Evolutionary conservation across 306 rosid genomes (phyloP).

Genomic region (Inga oerstediana): DNA sequence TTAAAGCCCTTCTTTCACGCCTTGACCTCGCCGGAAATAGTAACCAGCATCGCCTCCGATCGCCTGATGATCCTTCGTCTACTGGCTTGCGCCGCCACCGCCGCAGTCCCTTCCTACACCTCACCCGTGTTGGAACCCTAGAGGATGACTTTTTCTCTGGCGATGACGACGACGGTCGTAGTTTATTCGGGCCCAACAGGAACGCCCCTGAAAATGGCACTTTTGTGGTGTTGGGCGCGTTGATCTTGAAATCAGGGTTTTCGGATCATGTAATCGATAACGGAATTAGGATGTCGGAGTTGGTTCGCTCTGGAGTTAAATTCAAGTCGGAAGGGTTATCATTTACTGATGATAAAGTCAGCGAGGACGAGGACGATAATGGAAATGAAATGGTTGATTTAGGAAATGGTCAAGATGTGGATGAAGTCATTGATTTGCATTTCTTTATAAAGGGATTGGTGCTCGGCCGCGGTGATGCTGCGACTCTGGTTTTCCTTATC

Average conservation of each 20-base stretch:
- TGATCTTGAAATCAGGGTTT: conserved; percentile 52
- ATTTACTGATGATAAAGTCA: conserved; percentile 27
- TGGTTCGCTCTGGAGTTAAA: conserved; percentile 64
- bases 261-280: conserved; percentile 67
- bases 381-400: conserved; percentile 37
- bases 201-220: conserved; percentile 53
- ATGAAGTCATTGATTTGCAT: conserved; percentile 60
- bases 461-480: conserved; percentile 77
- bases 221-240: conserved; percentile 47
- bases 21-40: conserved; percentile 63
- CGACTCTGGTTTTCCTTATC: conserved; percentile 66
- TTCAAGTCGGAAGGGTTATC: conserved; percentile 47
- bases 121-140: conserved; percentile 87
- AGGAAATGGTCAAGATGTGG: conserved; percentile 46
- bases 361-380: conserved; percentile 30
- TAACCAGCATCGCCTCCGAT: conserved; percentile 22
- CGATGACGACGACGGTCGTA: conserved; percentile 74
- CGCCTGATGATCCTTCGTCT: conserved; percentile 36
- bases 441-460: conserved; percentile 73
- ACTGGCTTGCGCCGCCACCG: conserved; percentile 43
- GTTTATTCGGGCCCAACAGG: conserved; percentile 54
- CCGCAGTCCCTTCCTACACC: conserved; percentile 80
- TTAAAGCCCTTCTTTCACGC: conserved; percentile 71
- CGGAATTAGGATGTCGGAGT: conserved; percentile 71
- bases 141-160: conserved; percentile 91